Base-by-base conservation (phyloP, 2,329 filamentous ascomycete genomes). In the Dendryphion nanum region DNA sequence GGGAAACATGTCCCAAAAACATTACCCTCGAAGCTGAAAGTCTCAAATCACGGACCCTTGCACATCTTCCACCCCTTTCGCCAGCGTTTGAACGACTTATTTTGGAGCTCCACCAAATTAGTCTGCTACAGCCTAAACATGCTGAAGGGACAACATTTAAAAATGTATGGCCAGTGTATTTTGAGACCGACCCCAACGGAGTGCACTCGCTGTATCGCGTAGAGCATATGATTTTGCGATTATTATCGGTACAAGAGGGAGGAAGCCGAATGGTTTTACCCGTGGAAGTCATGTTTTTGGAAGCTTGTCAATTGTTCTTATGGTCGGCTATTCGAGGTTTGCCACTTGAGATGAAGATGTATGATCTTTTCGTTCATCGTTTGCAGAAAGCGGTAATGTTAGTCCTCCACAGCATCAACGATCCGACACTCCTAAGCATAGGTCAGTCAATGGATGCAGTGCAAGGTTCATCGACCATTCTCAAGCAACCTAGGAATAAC, bases 241-340 rank as follows among this genome's bases (percentile, higher is more conserved):
- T 48, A 4, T 23, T 53, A 7, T 21, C 41, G 8, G 33, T 37
- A n/a, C 51, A 57, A 21, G 49, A 45, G 17, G 23, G n/a, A n/a
- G 10, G 23, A 10, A 29, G 33, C 3, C 20, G 21, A 2, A 47
- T 23, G 10, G 23, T 6, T 49, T 43, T 14, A 41, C 50, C 7
- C 31, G 43, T 2, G 18, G 50, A 55, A 32, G 36, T 50, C 5
- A 32, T 55, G 7, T 41, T 53, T 2, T 38, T 45, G 10, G 47
- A 52, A 18, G 35, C 37, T 5, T 53, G 45, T 18, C 51, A 55
- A 17, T 21, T 55, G 6, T 53, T 47, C 32, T 42, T 50, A 30
- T 52, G 48, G 44, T 46, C 41, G 6, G 44, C 47, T 3, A 37
- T 43, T 1, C 20, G 51, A n/a, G 16, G 20, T 3, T 24, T 54